Percentiles rank a stretch among this genome's conserved stretches.
These are phyloP conservation scores for Entrophospora sp. DNA, from an alignment of 192 early-diverging fungal genomes.

Conservation along the genomic window DNA sequence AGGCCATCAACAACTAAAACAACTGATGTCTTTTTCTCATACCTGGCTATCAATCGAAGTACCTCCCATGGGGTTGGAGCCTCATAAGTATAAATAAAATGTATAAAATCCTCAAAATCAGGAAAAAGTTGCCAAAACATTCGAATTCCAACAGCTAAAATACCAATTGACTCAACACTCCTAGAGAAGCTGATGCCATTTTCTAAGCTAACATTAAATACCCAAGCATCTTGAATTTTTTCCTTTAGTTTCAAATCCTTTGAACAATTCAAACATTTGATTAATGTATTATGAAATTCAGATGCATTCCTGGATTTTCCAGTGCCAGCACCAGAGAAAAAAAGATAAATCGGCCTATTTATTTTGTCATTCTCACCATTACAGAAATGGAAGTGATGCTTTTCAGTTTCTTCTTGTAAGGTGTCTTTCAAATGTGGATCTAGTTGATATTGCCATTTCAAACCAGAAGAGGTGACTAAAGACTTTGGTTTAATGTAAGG, in stretches of 20 bases:
- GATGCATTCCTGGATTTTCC: slow-evolving; percentile 24
- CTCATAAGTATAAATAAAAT: slow-evolving; percentile 22
- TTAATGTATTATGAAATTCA: slow-evolving; percentile 22
- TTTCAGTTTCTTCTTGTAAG: background rate
- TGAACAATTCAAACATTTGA: slow-evolving; percentile 16
- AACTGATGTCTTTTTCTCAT: background rate
- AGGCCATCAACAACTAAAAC: background rate
- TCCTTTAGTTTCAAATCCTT: slow-evolving; percentile 19
- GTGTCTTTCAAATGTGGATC: background rate
- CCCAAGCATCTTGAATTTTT: slow-evolving; percentile 25
- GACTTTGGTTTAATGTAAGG: slow-evolving; percentile 16
- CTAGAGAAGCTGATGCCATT: slow-evolving; percentile 20
- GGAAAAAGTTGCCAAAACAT: slow-evolving; percentile 28
- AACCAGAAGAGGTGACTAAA: slow-evolving; percentile 8
- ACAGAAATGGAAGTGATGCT: background rate
- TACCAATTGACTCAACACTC: background rate
- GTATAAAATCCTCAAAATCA: slow-evolving; percentile 1
- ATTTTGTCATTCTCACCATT: background rate
- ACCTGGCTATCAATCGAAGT: background rate
- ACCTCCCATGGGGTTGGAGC: slow-evolving; percentile 13
- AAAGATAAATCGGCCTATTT: slow-evolving; percentile 17
- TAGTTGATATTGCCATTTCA: slow-evolving; percentile 15
- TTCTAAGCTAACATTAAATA: slow-evolving; percentile 27
- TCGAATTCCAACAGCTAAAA: slow-evolving; percentile 21
- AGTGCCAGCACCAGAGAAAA: slow-evolving; percentile 21